phyloP scores from a whole-genome alignment of 495 filamentous ascomycete species.

The Schizothecium vesticola region DNA sequence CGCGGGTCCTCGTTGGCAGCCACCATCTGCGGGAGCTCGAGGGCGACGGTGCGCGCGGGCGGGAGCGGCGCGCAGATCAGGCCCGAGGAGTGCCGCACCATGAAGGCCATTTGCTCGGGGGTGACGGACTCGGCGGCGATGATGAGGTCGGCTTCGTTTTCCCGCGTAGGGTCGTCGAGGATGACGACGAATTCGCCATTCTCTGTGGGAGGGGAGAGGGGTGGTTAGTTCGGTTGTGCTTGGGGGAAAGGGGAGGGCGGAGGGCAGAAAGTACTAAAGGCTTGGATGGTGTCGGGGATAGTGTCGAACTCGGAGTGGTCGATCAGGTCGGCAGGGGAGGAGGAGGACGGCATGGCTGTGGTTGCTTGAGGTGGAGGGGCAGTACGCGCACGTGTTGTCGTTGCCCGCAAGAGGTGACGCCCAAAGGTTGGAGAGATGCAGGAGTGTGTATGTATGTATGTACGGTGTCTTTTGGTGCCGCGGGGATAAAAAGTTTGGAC shows the following conservation, averaged over 20 bases:
- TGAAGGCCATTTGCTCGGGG: constrained; percentile 86
- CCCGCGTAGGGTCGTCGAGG: constrained; percentile 81
- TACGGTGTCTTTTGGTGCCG: neutral
- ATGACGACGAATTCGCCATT: constrained; percentile 93
- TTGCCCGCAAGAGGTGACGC: neutral
- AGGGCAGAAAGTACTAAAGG: constrained; percentile 62
- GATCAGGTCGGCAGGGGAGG: constrained; percentile 18
- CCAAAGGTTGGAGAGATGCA: neutral
- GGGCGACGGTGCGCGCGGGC: constrained; percentile 56
- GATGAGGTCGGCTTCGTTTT: constrained; percentile 98
- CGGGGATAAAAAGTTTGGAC: neutral
- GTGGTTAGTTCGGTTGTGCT: constrained; percentile 2
- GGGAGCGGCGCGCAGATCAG: constrained; percentile 83
- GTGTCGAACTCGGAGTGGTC: constrained; percentile 61
- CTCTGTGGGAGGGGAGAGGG: constrained; percentile 39
- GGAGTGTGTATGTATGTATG: neutral
- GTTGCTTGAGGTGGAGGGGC: neutral
- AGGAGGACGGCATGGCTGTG: constrained; percentile 36
- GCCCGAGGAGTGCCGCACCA: constrained; percentile 86
- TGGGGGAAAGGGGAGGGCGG: constrained; percentile 10
- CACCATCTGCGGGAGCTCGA: constrained; percentile 88
- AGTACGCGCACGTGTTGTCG: neutral
- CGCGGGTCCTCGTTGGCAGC: constrained; percentile 74
- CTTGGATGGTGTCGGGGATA: constrained; percentile 77
- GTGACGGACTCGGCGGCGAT: constrained; percentile 86